Evolutionary conservation across 2,329 filamentous ascomycete species (phyloP), one percentile per base, ranked within the genome.

Genomic region (Paracoccidioides lutzii): DNA sequence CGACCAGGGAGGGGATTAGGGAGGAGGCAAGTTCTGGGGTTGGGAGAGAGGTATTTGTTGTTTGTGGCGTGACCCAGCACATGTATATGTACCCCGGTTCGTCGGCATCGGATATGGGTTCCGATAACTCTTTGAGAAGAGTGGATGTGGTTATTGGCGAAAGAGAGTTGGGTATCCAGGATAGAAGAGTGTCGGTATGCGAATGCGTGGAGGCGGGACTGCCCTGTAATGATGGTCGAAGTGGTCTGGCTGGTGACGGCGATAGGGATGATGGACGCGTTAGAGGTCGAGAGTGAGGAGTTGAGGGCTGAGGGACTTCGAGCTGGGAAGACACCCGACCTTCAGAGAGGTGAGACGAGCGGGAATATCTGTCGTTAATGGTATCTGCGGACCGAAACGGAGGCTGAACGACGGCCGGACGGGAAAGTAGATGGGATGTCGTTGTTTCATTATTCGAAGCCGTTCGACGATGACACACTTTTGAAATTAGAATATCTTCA

Each of bases 1-100:
- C 52, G 1, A 15, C 22, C 15, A 74, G 65, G 2, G 78, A 73
- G 0, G 82, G 78, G 44, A 84, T 76, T 51, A 87, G 74, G 9
- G 80, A 78, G 7, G 81, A 76, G 22, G 81, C 79, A 45, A 81
- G 75, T 59, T 82, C 83, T 40, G 57, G 46, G 5, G 55, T 41
- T 4, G 60, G 53, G 42, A 57, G 51, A 6, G 55, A 43, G 1
- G 60, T 40, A 0, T 76, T 68, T 6, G 81, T 72, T 2, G 77
- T 78, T 40, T 80, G 76, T 37, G 89, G 83, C 0, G 89, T 96
- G 28, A 96, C 78, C 90, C 91, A 96, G 77, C 97, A 98, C 71
- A 98, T 95, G 78, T 98, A 98, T 62, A 98, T 97, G 73, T 93
- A 98, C 41, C 93, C 93, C 10, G 85, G 76, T 62, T 94, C 88